These are phyloP conservation scores for Blastobotrys buckinghamii DNA, from an alignment of 1,139 yeast genomes.

Conservation along the genomic window DNA sequence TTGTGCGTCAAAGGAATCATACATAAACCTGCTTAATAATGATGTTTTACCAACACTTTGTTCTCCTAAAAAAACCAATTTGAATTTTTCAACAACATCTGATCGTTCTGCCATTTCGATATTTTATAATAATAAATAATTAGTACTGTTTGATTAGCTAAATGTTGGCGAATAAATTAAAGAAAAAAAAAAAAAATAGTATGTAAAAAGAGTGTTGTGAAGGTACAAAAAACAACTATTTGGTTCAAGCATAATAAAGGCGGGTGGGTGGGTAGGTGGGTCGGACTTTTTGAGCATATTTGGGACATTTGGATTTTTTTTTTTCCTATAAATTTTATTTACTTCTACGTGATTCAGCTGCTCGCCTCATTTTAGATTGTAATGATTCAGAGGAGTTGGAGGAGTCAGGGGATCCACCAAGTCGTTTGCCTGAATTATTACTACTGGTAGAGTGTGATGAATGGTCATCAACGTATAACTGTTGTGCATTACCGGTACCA, in stretches of 20 bases:
- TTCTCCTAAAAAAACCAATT: constrained; percentile 26
- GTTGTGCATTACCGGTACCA: constrained; percentile 18
- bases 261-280: too few species aligned
- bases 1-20: constrained; percentile 96
- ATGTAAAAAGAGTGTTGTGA: too few species aligned
- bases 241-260: too few species aligned
- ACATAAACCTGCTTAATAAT: constrained; percentile 91
- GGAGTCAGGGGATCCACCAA: too few species aligned
- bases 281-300: too few species aligned
- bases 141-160: background rate
- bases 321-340: background rate
- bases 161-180: background rate
- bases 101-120: constrained; percentile 29
- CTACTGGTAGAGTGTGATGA: background rate
- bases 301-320: too few species aligned
- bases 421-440: background rate
- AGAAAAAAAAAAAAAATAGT: background rate
- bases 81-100: constrained; percentile 35
- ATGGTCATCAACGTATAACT: constrained; percentile 23
- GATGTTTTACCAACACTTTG: constrained; percentile 82
- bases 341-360: constrained; percentile 22
- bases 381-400: constrained; percentile 13
- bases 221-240: too few species aligned
- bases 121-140: background rate
- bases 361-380: constrained; percentile 22